phyloP scores from a whole-genome alignment of 768 basidiomycete genomes.

The Auriscalpium microsporum region DNA sequence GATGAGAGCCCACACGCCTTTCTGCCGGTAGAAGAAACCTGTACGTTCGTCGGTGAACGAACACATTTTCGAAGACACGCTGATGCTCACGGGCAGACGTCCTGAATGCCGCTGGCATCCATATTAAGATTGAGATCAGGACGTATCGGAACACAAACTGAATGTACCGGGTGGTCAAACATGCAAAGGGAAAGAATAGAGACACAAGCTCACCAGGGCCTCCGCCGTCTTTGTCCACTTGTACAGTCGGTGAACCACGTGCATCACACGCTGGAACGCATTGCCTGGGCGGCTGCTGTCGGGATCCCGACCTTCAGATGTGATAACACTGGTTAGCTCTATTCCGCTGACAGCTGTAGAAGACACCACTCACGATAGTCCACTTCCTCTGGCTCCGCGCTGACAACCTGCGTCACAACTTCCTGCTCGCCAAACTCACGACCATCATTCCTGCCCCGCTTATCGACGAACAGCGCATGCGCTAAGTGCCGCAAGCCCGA shows the following conservation, averaged over 20 bases:
- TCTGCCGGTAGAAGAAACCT: constrained; percentile 37
- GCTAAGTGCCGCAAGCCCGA: constrained; percentile 31
- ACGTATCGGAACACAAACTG: constrained; percentile 46
- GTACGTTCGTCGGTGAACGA: not conserved
- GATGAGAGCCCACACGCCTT: constrained; percentile 48
- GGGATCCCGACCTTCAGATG: constrained; percentile 29
- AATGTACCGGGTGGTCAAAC: too few relatives aligned
- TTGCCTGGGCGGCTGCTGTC: constrained; percentile 42
- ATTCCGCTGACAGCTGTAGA: not conserved
- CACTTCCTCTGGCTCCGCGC: constrained; percentile 13
- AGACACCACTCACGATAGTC: constrained; percentile 12
- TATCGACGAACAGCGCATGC: constrained; percentile 22
- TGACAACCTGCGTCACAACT: constrained; percentile 20
- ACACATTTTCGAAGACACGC: not conserved
- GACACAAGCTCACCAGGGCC: constrained; percentile 24
- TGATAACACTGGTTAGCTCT: not conserved
- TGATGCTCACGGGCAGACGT: constrained; percentile 32
- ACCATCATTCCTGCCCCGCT: constrained; percentile 18
- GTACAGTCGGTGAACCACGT: constrained; percentile 26
- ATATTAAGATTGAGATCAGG: constrained; percentile 39
- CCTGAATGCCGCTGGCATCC: constrained; percentile 39
- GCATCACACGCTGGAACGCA: constrained; percentile 30
- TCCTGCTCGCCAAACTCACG: constrained; percentile 22
- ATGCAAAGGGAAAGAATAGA: too few relatives aligned
- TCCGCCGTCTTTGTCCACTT: constrained; percentile 35